Evolutionary conservation across 768 basidiomycete genomes (phyloP), one percentile per base, ranked within the genome.

Genomic region (Boletus patriciae): DNA sequence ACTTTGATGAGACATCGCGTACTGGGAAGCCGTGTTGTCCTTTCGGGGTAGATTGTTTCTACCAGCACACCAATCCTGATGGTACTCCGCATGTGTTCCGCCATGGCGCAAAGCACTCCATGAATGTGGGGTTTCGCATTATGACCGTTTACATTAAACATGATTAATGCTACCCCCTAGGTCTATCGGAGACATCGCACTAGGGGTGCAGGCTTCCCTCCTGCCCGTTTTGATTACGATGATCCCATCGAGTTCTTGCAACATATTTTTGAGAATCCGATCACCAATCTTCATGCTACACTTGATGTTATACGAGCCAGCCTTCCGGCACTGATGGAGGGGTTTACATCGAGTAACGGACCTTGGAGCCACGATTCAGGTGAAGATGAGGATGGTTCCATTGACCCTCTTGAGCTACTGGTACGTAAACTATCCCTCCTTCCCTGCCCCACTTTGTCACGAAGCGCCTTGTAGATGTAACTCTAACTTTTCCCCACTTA

Each of bases 21-120:
- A 69, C 71, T 44, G 63, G 64, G 16, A 76, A 74, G 46, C 84
- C 85, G 1, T 80, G 80, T 51, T 93, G 90, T 70, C 90, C 88
- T 1, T 93, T 89, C 61, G 90, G 90, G 42, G 76, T 77, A 46
- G 90, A 92, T 56, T 93, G 90, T 67, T 90, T 93, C 68, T 93
- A 91, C 66, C 80, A 83, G 62, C 90, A 93, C 65, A 62, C 74
- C 47, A 85, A 86, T 25, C 71, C 74, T 0, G 90, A 92, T 61
- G 90, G 90, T 12, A 82, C 87, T 10, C 76, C 76, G 0, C 76
- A 83, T 60, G 62, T 80, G 3, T 88, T 88, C 63, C 62, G 67
- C 38, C 71, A 81, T 41, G 88, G 88, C 7, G 78, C 78, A 21
- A 80, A 81, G 34, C 70, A 73, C 21, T 80, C 74, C 54, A 82